Conservation (phyloP, 176 grass and related monocot genomes). For the Eragrostis nindensis region DNA sequence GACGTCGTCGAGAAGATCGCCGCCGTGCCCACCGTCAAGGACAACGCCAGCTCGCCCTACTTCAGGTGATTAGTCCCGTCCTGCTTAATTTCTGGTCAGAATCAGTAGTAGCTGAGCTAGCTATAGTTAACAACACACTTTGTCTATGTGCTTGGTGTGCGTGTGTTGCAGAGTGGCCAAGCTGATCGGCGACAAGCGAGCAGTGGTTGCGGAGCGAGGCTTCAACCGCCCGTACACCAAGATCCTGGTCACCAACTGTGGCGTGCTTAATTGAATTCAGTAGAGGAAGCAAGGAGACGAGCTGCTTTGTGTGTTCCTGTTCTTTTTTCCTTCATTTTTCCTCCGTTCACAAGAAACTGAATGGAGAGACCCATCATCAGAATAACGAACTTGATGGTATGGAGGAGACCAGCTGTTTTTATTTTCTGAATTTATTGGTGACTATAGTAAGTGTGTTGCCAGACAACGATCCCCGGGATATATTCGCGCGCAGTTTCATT, state of each 20-base stretch:
- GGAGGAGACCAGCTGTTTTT: no score
- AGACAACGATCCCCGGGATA: no score
- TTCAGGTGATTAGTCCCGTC: slow-evolving; percentile 54
- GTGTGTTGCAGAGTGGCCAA: slow-evolving; percentile 72
- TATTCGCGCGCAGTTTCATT: neutral
- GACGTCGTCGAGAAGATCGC: slow-evolving; percentile 80
- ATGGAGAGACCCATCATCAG: neutral
- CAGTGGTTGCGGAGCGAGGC: slow-evolving; percentile 86
- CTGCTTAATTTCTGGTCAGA: neutral
- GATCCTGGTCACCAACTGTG: slow-evolving; percentile 76
- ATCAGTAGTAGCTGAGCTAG: no score
- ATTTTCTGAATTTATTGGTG: no score
- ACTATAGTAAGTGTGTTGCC: no score
- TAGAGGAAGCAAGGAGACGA: neutral
- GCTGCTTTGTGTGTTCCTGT: neutral
- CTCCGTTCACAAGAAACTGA: neutral
- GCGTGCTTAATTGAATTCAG: slow-evolving; percentile 41
- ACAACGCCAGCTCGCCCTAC: slow-evolving; percentile 79
- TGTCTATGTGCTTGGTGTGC: neutral
- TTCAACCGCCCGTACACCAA: slow-evolving; percentile 91
- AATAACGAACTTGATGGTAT: neutral
- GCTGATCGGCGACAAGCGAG: slow-evolving; percentile 95
- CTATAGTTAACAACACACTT: neutral
- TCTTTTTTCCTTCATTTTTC: neutral
- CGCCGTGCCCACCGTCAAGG: slow-evolving; percentile 74